Percentiles rank a stretch among this genome's conserved stretches.
Conservation (phyloP, 2,329 filamentous ascomycete species). For the Trichoderma endophyticum region DNA sequence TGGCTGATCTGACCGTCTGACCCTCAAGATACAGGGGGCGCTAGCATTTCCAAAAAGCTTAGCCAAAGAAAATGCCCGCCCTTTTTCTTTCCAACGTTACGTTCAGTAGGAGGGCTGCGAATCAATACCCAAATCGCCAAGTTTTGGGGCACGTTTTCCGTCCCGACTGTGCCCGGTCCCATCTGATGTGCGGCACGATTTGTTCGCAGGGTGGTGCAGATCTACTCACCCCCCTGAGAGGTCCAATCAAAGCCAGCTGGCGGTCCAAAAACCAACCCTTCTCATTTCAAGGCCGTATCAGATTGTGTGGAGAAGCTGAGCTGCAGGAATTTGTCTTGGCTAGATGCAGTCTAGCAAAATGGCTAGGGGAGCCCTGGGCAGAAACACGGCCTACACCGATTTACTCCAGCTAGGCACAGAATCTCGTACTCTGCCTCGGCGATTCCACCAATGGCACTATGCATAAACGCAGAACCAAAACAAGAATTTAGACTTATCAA, state of each 20-base stretch:
- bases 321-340: neutral
- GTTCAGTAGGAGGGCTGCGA: neutral
- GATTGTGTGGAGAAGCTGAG: neutral
- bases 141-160: neutral
- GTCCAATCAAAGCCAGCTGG: neutral
- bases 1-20: neutral
- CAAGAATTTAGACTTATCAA: neutral
- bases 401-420: neutral
- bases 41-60: neutral
- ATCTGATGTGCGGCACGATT: neutral
- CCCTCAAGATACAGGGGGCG: neutral
- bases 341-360: neutral
- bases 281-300: conserved; percentile 5
- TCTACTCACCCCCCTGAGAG: neutral
- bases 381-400: neutral
- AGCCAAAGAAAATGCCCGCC: neutral
- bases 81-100: neutral
- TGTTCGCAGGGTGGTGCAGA: neutral
- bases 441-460: conserved; percentile 4
- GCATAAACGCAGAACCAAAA: neutral
- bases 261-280: neutral
- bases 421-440: neutral
- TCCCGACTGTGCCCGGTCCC: neutral
- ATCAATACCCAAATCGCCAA: neutral
- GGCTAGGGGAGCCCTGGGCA: neutral